Evolutionary conservation across 805 yeast genomes (phyloP).

Genomic region (Saturnispora besseyi): DNA sequence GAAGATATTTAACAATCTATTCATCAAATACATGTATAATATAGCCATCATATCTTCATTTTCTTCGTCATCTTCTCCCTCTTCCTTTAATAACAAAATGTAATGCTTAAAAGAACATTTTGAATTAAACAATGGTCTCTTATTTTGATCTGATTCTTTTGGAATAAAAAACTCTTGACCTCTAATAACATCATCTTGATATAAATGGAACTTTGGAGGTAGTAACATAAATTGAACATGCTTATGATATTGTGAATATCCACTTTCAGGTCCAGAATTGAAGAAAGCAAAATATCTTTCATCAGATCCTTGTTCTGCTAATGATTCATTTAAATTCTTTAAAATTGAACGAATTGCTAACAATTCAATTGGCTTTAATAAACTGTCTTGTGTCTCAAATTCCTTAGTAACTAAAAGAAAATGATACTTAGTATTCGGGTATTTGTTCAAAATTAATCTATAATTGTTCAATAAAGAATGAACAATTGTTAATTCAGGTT

Average conservation of each 20-base stretch:
- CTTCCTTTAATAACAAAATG: conserved; percentile 50
- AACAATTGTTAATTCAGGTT: conserved; percentile 59
- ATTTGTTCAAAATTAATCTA: conserved; percentile 73
- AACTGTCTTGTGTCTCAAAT: conserved; percentile 61
- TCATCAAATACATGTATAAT: conserved; percentile 63
- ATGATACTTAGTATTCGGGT: conserved; percentile 75
- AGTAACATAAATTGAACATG: conserved; percentile 80
- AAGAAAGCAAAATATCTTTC: conserved; percentile 68
- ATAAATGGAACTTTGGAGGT: conserved; percentile 50
- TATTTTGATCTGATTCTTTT: conserved; percentile 26
- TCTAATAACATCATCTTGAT: conserved; percentile 43
- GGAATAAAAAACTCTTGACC: conserved; percentile 47
- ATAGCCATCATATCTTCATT: conserved; percentile 53
- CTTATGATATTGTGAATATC: conserved; percentile 92
- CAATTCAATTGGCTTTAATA: conserved; percentile 66
- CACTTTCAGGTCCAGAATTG: conserved; percentile 81
- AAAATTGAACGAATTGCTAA: conserved; percentile 49
- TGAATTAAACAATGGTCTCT: conserved; percentile 54
- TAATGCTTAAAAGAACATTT: conserved; percentile 74
- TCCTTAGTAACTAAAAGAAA: conserved; percentile 68
- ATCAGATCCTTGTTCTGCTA: conserved; percentile 25
- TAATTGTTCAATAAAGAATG: conserved; percentile 44
- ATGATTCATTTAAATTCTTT: conserved; percentile 34
- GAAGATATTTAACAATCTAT: conserved; percentile 58
- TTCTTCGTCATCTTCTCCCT: conserved; percentile 32